Evolutionary conservation across 352 stramenopile genomes (phyloP), one percentile per base, ranked within the genome.

Genomic region (Phytophthora ohioensis): DNA sequence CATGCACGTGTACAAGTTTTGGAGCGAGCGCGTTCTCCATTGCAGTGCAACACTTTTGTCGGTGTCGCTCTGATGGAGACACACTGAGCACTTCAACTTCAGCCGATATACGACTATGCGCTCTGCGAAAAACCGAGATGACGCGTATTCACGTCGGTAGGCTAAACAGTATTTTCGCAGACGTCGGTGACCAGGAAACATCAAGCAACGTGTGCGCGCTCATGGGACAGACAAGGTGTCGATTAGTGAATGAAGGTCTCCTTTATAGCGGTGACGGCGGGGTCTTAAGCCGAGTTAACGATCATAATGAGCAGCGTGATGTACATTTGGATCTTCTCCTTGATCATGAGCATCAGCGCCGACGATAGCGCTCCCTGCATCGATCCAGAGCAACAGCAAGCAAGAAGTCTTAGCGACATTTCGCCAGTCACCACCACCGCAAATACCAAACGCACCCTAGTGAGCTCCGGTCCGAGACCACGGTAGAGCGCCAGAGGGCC

Each of bases 331-430:
- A 99, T 98, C 79, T 98, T 97, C 80, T 99, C 96, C 86, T 99
- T 99, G 63, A 98, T 95, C 92, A 98, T 98, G 70, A 99, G 91
- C 97, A 99, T 99, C 38, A 99, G 77, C 34, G 96, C 97, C 0
- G 95, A 95, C 64, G 92, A 98, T 6, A 99, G 90, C n/a, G 98
- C 95, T n/a, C 95, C 97, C 76, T 98, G 46, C 35, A 72, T 51
- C 12, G 12, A 11, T 53, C 41, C 34, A 39, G 47, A 67, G 10
- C 48, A 58, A 53, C 11, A 69, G 39, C 4, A 42, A 51, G 32
- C 30, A 39, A 7, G 41, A 51, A 55, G 64, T 54, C 10, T 12
- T 31, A 43, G 17, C 12, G 12, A 12, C 12, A 46, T 21, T 17
- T 46, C 8, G 3, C 13, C 21, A 27, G 12, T 10, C 17, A 35